A percentile compares a stretch with the other conserved stretches of the same genome.
Evolutionary conservation across 2,329 filamentous ascomycete species (phyloP).

Genomic region (Aspergillus sergii): DNA sequence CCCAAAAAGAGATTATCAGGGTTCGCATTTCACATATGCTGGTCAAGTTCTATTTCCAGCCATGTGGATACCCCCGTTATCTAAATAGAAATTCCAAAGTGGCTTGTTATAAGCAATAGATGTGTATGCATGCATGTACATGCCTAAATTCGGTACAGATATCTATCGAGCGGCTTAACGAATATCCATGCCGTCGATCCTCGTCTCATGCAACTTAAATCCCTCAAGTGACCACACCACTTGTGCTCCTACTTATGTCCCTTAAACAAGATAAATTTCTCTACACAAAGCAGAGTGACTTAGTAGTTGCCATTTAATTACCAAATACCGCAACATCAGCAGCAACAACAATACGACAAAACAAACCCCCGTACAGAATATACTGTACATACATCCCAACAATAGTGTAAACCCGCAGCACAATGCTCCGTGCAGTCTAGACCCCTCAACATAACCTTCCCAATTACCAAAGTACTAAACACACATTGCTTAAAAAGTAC

Average conservation of each 20-base stretch:
- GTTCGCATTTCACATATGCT: not conserved
- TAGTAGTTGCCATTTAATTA: not conserved
- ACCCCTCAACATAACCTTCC: too few species aligned
- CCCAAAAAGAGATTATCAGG: not conserved
- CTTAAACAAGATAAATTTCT: not conserved
- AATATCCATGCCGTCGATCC: conserved; percentile 20
- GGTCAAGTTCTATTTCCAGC: not conserved
- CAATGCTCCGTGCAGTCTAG: too few species aligned
- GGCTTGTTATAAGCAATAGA: conserved; percentile 7
- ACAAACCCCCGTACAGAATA: too few species aligned
- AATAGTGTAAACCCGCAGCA: too few species aligned
- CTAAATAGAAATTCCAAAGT: not conserved
- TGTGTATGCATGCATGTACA: conserved; percentile 1
- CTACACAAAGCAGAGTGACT: too few species aligned
- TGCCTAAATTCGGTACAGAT: not conserved
- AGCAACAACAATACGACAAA: not conserved
- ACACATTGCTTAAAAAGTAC: too few species aligned
- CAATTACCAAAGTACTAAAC: too few species aligned
- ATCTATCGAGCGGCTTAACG: not conserved
- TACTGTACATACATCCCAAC: too few species aligned
- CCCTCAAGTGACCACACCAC: not conserved
- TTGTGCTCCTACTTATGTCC: not conserved
- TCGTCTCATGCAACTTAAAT: conserved; percentile 20
- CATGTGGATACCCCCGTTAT: not conserved
- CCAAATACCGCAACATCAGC: not conserved